Evolutionary conservation across 1,139 yeast genomes (phyloP), one percentile per base, ranked within the genome.

Genomic region (Zygoascus sp.): DNA sequence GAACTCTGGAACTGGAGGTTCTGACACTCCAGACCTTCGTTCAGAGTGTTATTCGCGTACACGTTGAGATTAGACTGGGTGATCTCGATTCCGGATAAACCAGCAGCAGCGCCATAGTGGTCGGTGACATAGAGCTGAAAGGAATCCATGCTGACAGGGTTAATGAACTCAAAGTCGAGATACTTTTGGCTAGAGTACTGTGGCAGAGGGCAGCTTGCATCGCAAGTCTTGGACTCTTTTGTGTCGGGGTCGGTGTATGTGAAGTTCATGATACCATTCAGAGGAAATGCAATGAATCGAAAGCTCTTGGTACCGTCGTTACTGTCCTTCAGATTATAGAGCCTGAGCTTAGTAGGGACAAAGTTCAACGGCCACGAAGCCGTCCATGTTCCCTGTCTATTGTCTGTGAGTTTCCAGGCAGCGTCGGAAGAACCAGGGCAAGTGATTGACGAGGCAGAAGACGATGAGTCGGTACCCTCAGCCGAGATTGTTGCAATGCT

Each of bases 181-280:
- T 73, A 88, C 20, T 70, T 66, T 1, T 73, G 47, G 59, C 75
- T 53, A 73, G 79, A 54, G 68, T 66, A 48, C 68, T 68, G 44
- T 56, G 69, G 56, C 65, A 73, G 60, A 0, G 97, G 95, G 64
- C 98, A 92, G 75, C 79, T 83, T 1, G 96, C 95, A 63, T 89
- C 96, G 71, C 98, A 92, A 49, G 55, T 51, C 47, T 83, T 51
- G 10, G 42, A 40, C 54, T 66, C 69, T 44, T 83, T 80, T 1
- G 88, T 75, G 1, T 63, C 56, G 2, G 95, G 95, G 60, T 90
- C 94, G 30, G 84, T 69, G 60, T 88, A 92, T 0, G 96, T 81
- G 55, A 92, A 67, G 62, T 92, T 92, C 96, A 92, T 85, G 53
- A 90, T 90, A 56, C 97, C 90, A 56, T 83, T 77, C 39, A 88